Percentiles rank a stretch among this genome's conserved stretches.
phyloP scores from a whole-genome alignment of 1,284 basidiomycete species.

The Cystobasidium sp. region DNA sequence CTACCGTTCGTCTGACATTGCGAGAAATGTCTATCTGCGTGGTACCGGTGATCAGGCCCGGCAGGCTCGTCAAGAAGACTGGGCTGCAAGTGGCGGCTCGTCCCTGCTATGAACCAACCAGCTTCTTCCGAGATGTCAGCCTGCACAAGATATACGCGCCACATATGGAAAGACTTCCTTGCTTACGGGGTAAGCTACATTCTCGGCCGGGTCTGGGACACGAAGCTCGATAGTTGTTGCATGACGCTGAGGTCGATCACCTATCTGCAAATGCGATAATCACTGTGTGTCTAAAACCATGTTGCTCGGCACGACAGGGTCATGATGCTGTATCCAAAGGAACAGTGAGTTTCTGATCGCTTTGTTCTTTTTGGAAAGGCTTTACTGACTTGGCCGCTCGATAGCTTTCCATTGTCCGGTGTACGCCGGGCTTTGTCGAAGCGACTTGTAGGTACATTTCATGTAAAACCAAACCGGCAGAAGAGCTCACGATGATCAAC shows the following conservation, averaged over 20 bases:
- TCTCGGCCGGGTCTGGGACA: not conserved
- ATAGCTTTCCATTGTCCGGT: not conserved
- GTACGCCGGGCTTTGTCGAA: constrained; percentile 27
- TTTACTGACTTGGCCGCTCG: constrained; percentile 4
- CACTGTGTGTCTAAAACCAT: constrained; percentile 21
- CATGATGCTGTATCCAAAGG: constrained; percentile 35
- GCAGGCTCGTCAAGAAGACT: not conserved
- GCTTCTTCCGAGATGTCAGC: constrained; percentile 21
- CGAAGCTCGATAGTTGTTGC: no score
- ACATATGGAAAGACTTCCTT: constrained; percentile 50
- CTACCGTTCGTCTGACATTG: no score
- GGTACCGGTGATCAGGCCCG: no score
- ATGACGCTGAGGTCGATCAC: constrained; percentile 2
- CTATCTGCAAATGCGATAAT: not conserved
- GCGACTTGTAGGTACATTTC: constrained; percentile 31
- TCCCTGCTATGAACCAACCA: no score
- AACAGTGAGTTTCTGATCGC: constrained; percentile 4
- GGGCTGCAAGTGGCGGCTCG: not conserved
- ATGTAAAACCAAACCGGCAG: not conserved
- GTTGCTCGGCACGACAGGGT: constrained; percentile 6
- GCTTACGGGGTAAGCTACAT: constrained; percentile 45
- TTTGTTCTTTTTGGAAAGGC: not conserved
- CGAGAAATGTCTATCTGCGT: no score
- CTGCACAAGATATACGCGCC: constrained; percentile 44
- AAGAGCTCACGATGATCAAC: not conserved